Conservation (phyloP, 2,329 filamentous ascomycete genomes). For the Aspergillus hortae region DNA sequence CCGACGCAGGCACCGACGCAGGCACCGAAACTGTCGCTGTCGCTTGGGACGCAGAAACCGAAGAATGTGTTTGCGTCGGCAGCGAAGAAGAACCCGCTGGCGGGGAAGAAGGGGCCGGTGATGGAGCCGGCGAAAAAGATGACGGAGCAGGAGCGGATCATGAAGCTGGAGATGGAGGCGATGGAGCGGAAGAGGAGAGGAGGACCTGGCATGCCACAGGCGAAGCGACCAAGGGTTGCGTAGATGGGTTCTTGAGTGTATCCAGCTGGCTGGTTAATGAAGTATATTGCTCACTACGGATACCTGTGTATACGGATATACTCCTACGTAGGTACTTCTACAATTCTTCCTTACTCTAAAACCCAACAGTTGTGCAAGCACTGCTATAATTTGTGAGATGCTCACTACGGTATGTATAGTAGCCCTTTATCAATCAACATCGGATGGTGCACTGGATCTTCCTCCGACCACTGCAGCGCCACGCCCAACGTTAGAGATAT, state of each 20-base stretch:
- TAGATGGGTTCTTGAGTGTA: slow-evolving; percentile 9
- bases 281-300: too few relatives aligned
- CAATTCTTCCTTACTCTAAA: too few relatives aligned
- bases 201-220: slow-evolving; percentile 26
- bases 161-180: slow-evolving; percentile 67
- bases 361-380: too few relatives aligned
- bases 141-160: slow-evolving; percentile 83
- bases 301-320: too few relatives aligned
- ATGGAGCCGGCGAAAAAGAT: slow-evolving; percentile 71
- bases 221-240: slow-evolving; percentile 34
- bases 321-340: too few relatives aligned
- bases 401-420: too few relatives aligned
- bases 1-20: slow-evolving; percentile 14
- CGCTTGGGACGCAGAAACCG: slow-evolving; percentile 51
- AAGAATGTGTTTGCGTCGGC: slow-evolving; percentile 65
- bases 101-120: slow-evolving; percentile 60
- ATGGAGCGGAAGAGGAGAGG: slow-evolving; percentile 63
- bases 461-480: too few relatives aligned
- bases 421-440: too few relatives aligned
- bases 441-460: too few relatives aligned
- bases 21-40: slow-evolving; percentile 56
- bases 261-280: background rate
- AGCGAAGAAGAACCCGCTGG: slow-evolving; percentile 67
- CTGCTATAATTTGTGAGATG: too few relatives aligned
- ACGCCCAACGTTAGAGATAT: too few relatives aligned